Conservation (phyloP, 2,329 filamentous ascomycete species). For the Beauveria australis region DNA sequence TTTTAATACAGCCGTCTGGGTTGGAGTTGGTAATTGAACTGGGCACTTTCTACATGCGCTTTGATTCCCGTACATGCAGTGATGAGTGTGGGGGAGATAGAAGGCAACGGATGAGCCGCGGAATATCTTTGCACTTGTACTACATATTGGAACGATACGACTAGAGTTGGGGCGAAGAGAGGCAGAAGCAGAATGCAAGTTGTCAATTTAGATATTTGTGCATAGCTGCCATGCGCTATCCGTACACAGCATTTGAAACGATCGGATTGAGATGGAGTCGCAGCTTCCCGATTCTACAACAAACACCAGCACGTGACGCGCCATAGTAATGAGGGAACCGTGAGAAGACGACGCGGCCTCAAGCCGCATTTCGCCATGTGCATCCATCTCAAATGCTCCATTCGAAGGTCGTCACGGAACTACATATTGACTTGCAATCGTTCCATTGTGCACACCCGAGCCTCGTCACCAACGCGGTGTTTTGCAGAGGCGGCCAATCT, state of each 20-base stretch:
- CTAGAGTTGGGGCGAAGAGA: not conserved
- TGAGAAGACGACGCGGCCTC: not conserved
- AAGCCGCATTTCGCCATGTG: not conserved
- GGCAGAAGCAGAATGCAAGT: conserved; percentile 1
- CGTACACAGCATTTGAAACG: not conserved
- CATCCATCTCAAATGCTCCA: not conserved
- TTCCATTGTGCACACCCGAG: not conserved
- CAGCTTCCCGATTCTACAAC: not conserved
- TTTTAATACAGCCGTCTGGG: not conserved
- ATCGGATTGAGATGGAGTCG: not conserved
- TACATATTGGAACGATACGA: conserved; percentile 4
- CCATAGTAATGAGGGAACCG: not conserved
- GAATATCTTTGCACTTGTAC: conserved; percentile 2
- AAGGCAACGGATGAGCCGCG: not conserved
- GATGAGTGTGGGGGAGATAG: not conserved
- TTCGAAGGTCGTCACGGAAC: not conserved
- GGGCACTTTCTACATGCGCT: not conserved
- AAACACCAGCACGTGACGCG: conserved; percentile 7
- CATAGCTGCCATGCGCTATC: not conserved
- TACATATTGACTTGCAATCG: not conserved
- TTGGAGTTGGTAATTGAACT: not conserved
- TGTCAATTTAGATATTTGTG: not conserved
- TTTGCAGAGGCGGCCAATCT: not conserved
- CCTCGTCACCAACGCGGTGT: not conserved
- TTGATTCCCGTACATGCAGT: not conserved